These are phyloP conservation scores for Phialophora chinensis DNA, from an alignment of 2,329 filamentous ascomycete species.

Conservation along the genomic window DNA sequence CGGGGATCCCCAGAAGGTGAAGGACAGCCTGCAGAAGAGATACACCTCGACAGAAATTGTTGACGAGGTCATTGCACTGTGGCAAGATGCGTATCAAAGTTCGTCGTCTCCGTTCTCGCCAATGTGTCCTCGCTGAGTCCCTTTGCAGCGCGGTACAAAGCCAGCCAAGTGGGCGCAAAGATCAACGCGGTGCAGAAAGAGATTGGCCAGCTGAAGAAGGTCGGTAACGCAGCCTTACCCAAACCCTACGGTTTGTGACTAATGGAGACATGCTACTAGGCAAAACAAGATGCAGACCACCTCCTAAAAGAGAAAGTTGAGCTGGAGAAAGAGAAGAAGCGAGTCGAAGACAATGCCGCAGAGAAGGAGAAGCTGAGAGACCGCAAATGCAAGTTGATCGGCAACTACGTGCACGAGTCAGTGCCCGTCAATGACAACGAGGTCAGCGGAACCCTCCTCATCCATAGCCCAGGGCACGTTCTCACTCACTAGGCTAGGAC, in stretches of 20 bases:
- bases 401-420: conserved; percentile 88
- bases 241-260: neutral
- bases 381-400: conserved; percentile 81
- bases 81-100: conserved; percentile 38
- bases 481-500: conserved; percentile 57
- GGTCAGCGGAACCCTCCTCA: conserved; percentile 48
- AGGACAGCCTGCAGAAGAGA: conserved; percentile 85
- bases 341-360: conserved; percentile 72
- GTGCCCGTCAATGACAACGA: conserved; percentile 85
- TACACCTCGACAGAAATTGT: conserved; percentile 81
- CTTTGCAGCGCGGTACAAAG: conserved; percentile 70
- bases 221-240: conserved; percentile 39
- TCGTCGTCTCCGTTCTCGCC: neutral
- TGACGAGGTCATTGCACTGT: conserved; percentile 75
- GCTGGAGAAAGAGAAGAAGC: conserved; percentile 82
- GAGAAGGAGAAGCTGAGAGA: conserved; percentile 77
- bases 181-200: conserved; percentile 91
- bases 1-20: conserved; percentile 88
- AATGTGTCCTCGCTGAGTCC: conserved; percentile 22
- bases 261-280: conserved; percentile 49
- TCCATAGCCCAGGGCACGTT: neutral
- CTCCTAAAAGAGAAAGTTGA: conserved; percentile 78
- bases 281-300: conserved; percentile 84
- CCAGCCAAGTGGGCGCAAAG: conserved; percentile 78
- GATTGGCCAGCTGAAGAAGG: conserved; percentile 91